Base-by-base conservation (phyloP, 768 basidiomycete species). In the Cystoderma amianthinum region DNA sequence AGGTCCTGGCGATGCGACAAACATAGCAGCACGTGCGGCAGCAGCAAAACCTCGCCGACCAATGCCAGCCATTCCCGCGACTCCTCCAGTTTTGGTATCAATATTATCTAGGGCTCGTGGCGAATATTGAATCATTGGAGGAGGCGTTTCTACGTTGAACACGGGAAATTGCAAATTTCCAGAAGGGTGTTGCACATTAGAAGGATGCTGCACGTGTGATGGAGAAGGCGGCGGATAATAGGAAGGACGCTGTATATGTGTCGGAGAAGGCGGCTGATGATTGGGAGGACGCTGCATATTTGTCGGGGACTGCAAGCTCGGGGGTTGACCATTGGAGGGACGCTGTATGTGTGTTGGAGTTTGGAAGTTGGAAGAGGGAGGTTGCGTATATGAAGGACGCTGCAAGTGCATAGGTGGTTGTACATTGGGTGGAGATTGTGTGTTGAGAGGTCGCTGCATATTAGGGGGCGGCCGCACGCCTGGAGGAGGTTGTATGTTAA, bases 21-120 rank as follows among this genome's bases (percentile, higher is more conserved):
- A 63, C 65, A 67, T 68, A 9, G 65, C 67, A 0, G 65, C 66
- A 33, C 78, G 77, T 39, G 82, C 79, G 7, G 77, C 85, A 13
- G 89, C 85, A 0, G 80, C 81, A 44, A 92, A 92, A 1, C 87
- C 91, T 49, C 90, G 67, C 45, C 91, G 67, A 5, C 91, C 91
- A 5, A 94, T 89, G 6, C 91, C 91, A 1, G 91, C 91, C 91
- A 94, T 93, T 1, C 86, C 85, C 6, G 85, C 86, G 40, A 70
- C 78, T 5, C 86, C 86, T 3, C 86, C 85, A 2, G 54, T 70
- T 55, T 82, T 78, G n/a, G 85, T 88, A 53, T 85, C 76, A 6
- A 81, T 68, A 23, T 74, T 70, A 5, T 55, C 58, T 21, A 54
- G 55, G n/a, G 48, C 34, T 4, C 46, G 41, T 2, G 57, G 59